Conservation (phyloP, 345 rosid genomes). For the Citrus sinensis region DVS_A1.0 CM039162.1:26147501-26148000, state of each 20-base stretch:
- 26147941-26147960: not conserved
- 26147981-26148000: conserved; percentile 20
- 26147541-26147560: not conserved
- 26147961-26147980: not conserved
- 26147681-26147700: not conserved
- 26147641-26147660: not conserved
- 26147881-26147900: not conserved
- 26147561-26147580: not conserved
- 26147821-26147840: not conserved
- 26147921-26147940: not conserved
- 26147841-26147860: not conserved
- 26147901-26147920: not conserved
- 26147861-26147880: not conserved
- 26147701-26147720: not conserved
- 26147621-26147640: not conserved
- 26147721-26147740: not conserved
- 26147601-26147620: no score
- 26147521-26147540: conserved; percentile 56
- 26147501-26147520: conserved; percentile 73
- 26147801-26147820: not conserved
- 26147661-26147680: not conserved
- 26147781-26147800: conserved; percentile 10
- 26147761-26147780: conserved; percentile 1
- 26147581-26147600: not conserved
- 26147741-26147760: not conserved